Evolutionary conservation across 345 rosid genomes (phyloP).

Genomic region (Arabis hirsuta): DNA sequence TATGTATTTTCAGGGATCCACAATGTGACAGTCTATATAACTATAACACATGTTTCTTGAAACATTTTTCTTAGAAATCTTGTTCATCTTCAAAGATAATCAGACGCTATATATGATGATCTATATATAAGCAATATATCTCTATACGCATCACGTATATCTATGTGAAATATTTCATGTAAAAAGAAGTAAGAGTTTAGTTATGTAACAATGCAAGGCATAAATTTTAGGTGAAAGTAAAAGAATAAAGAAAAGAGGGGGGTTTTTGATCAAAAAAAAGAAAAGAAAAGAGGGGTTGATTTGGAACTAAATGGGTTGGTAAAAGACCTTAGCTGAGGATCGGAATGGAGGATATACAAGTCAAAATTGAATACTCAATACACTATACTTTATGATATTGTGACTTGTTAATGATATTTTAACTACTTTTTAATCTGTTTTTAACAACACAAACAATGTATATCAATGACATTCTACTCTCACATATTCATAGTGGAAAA

Average conservation of each 20-base stretch:
- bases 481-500: slow-evolving; percentile 14
- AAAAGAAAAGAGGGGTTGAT: slow-evolving; percentile 14
- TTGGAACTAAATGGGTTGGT: slow-evolving; percentile 12
- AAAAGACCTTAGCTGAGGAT: not conserved
- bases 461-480: not conserved
- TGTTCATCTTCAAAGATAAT: no score
- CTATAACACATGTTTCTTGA: no score
- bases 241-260: slow-evolving; percentile 6
- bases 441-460: slow-evolving; percentile 8
- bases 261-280: not conserved
- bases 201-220: slow-evolving; percentile 8
- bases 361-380: slow-evolving; percentile 18
- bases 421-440: slow-evolving; percentile 9
- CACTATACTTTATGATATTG: slow-evolving; percentile 10
- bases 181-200: not conserved
- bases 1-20: no score
- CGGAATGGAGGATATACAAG: slow-evolving; percentile 23
- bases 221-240: slow-evolving; percentile 19
- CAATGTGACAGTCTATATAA: no score
- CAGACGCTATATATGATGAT: no score
- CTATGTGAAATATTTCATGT: not conserved
- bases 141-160: no score
- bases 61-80: no score
- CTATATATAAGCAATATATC: not conserved
- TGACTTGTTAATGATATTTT: slow-evolving; percentile 19